Conservation (phyloP, 306 rosid species). For the Lathyrus oleraceus region DNA sequence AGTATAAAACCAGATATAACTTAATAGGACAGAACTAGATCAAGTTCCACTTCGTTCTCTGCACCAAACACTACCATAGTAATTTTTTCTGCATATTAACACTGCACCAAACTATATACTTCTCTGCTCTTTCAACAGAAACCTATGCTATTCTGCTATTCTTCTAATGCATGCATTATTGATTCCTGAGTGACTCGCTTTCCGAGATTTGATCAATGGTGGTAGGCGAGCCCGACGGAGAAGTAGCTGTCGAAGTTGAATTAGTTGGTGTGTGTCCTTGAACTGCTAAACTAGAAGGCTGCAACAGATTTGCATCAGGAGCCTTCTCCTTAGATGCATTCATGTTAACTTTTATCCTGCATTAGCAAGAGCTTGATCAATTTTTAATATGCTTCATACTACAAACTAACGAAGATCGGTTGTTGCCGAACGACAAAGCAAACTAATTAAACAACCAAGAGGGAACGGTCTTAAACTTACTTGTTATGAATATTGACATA, state of each 20-base stretch:
- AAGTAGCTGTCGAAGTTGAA: conserved; percentile 44
- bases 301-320: conserved; percentile 36
- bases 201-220: conserved; percentile 45
- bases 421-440: conserved; percentile 19
- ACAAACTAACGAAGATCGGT: conserved; percentile 12
- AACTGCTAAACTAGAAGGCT: conserved; percentile 42
- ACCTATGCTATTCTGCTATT: conserved; percentile 26
- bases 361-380: conserved; percentile 34
- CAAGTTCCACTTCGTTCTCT: not conserved
- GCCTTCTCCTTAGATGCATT: conserved; percentile 66
- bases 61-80: conserved; percentile 11
- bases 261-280: conserved; percentile 42
- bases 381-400: conserved; percentile 17
- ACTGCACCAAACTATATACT: conserved; percentile 29
- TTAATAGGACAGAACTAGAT: not conserved
- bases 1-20: not conserved
- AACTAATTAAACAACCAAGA: conserved; percentile 14
- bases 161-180: conserved; percentile 22
- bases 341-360: conserved; percentile 95
- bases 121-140: conserved; percentile 34
- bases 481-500: conserved; percentile 94
- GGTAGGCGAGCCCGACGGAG: conserved; percentile 42
- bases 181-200: conserved; percentile 39
- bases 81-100: conserved; percentile 35
- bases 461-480: conserved; percentile 47